Evolutionary conservation across 257 asterid genomes (phyloP).

Genomic region (Penstemon newberryi): DNA sequence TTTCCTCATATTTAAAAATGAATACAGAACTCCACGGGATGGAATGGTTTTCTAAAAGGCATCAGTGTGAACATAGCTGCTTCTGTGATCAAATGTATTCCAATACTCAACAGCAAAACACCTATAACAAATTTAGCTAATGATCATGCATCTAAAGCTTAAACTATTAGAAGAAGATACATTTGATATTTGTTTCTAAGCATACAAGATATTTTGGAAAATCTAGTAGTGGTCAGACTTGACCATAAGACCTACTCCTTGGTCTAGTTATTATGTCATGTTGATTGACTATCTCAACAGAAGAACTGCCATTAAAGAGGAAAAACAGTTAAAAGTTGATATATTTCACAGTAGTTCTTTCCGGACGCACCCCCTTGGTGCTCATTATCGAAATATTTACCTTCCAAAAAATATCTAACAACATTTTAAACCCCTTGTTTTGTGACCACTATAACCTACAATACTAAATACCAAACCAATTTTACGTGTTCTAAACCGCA

Average conservation of each 20-base stretch:
- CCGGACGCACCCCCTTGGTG: neutral
- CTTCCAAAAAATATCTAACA: neutral
- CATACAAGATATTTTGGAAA: neutral
- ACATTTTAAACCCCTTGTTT: neutral
- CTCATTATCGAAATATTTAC: neutral
- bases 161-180: neutral
- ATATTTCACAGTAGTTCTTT: neutral
- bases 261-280: neutral
- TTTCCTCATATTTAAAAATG: constrained; percentile 20
- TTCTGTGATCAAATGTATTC: neutral
- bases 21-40: constrained; percentile 16
- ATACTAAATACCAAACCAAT: neutral
- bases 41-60: constrained; percentile 20
- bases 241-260: neutral
- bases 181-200: neutral
- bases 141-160: neutral
- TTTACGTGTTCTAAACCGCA: constrained; percentile 3
- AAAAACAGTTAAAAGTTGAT: neutral
- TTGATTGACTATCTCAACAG: neutral
- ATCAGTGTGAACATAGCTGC: constrained; percentile 15
- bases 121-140: neutral
- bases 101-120: constrained; percentile 22
- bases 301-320: neutral
- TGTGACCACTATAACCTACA: neutral
- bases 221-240: neutral